Base-by-base conservation (phyloP, 139 green algal species). In the Gonium pectorale region DNA sequence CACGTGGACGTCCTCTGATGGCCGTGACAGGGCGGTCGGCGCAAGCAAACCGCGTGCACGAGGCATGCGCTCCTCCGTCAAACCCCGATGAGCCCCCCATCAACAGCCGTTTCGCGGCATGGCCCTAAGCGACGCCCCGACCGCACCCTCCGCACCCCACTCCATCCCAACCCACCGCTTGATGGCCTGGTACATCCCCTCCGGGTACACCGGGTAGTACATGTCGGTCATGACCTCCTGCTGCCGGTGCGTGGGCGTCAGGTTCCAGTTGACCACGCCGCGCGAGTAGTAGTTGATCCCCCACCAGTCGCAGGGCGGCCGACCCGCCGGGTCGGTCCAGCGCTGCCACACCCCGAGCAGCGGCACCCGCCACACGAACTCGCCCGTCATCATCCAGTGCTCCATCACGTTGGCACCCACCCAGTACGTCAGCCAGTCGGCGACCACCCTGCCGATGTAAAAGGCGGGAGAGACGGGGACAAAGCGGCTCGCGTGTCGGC, bases 211-310 rank as follows among this genome's bases (percentile, higher is more conserved):
- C 3, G 92, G 88, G 80, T 97, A 97, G 44, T 91, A 93, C 94
- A 98, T 98, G 89, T 98, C 95, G 0, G 92, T 97, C 94, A 97
- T 97, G 5, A 93, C 72, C 85, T 97, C 95, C 19, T 88, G 88
- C 17, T 73, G 62, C 54, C 89, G 78, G 85, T 81, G 87, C 9
- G 54, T 70, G 15, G 95, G 88, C 66, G 73, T 51, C 41, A 96
- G 88, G 64, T 79, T 83, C 88, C 86, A 91, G 38, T n/a, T 73
- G 7, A 91, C 62, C 29, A 79, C 46, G 43, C 54, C 56, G 56
- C 56, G 68, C 9, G 41, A 88, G 90, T 95, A 95, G 83, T 94
- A 95, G 83, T 95, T 95, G 75, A 95, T 90, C 43, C 92, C 92
- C 86, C 88, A 83, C 89, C 89, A 94, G 89, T 94, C 91, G 67